Evolutionary conservation across 2,329 filamentous ascomycete species (phyloP).

Genomic region (Fusarium sarcochroum): DNA sequence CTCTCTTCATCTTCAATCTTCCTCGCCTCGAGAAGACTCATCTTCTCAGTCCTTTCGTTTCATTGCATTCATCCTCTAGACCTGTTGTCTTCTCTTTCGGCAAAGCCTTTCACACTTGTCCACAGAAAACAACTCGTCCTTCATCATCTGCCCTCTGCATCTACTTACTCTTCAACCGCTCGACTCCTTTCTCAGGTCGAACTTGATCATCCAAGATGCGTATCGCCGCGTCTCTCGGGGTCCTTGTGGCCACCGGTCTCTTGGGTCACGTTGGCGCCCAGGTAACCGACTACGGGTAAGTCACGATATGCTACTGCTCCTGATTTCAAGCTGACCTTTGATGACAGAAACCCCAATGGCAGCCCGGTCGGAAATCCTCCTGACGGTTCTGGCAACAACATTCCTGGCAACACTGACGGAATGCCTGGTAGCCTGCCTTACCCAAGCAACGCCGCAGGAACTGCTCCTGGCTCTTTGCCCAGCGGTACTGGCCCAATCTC

Average conservation of each 20-base stretch:
- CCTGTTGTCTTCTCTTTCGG: conserved; percentile 15
- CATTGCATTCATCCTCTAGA: conserved; percentile 32
- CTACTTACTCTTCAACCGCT: not conserved
- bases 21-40: conserved; percentile 24
- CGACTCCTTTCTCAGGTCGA: conserved; percentile 4
- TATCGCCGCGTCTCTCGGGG: conserved; percentile 53
- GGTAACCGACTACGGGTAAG: conserved; percentile 54
- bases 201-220: conserved; percentile 55
- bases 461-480: conserved; percentile 36
- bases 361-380: conserved; percentile 22
- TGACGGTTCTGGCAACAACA: conserved; percentile 25
- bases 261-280: conserved; percentile 52
- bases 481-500: conserved; percentile 19
- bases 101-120: conserved; percentile 25
- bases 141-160: not conserved
- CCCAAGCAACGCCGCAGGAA: conserved; percentile 29
- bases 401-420: conserved; percentile 32
- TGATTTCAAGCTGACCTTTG: conserved; percentile 18
- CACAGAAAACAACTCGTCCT: conserved; percentile 1
- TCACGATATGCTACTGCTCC: not conserved
- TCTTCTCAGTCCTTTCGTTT: conserved; percentile 37
- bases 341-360: conserved; percentile 28
- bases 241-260: conserved; percentile 55
- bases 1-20: conserved; percentile 35
- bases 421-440: conserved; percentile 28